Conservation (phyloP, 1,139 yeast species). For the Candida glucosophila region DNA sequence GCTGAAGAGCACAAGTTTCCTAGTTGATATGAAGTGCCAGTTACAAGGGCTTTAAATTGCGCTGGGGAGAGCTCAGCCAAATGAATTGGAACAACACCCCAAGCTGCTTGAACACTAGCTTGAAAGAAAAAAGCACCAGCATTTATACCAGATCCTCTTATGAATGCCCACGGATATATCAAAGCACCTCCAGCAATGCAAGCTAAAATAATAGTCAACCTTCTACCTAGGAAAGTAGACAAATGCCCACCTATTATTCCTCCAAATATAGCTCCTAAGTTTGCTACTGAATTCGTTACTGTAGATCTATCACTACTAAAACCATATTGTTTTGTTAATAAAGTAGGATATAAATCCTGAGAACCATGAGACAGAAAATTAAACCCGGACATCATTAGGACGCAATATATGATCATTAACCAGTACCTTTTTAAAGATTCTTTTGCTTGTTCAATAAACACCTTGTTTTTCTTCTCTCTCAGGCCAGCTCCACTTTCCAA, state of each 20-base stretch:
- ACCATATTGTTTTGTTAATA: constrained; percentile 44
- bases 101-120: constrained; percentile 60
- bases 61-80: constrained; percentile 54
- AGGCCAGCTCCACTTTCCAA: too few relatives aligned
- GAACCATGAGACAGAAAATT: constrained; percentile 64
- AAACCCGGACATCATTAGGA: constrained; percentile 20
- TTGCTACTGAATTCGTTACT: constrained; percentile 62
- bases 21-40: constrained; percentile 65
- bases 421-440: constrained; percentile 14
- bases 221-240: constrained; percentile 53
- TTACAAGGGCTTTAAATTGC: too few relatives aligned
- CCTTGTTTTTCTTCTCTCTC: too few relatives aligned
- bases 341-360: constrained; percentile 65
- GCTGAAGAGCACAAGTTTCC: constrained; percentile 72
- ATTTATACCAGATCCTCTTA: constrained; percentile 37
- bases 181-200: constrained; percentile 53
- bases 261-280: constrained; percentile 61
- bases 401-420: constrained; percentile 15
- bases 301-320: constrained; percentile 47
- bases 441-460: too few relatives aligned
- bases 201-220: constrained; percentile 37
- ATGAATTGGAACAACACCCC: constrained; percentile 70
- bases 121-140: constrained; percentile 67
- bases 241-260: constrained; percentile 56
- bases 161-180: constrained; percentile 58